These are phyloP conservation scores for Dendrobium officinale DNA, from an alignment of 106 monocot genomes.

Conservation along the genomic window DNA sequence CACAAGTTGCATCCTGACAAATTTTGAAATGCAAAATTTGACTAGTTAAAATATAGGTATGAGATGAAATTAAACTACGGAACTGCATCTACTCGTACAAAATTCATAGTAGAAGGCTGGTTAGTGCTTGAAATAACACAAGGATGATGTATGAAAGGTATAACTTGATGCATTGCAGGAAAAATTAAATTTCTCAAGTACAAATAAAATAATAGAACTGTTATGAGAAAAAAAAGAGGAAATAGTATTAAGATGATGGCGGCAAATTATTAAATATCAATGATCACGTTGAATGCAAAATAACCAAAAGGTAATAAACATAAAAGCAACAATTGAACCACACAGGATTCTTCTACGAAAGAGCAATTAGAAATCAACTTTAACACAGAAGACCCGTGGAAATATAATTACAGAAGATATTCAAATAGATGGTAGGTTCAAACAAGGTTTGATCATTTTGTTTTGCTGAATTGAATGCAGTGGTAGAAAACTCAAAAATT, in stretches of 20 bases:
- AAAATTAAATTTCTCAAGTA: neutral
- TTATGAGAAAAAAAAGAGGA: neutral
- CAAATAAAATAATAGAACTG: neutral
- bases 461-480: neutral
- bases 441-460: neutral
- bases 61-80: neutral
- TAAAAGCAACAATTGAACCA: neutral
- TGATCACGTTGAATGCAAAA: neutral
- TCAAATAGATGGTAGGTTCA: neutral
- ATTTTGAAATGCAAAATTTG: constrained; percentile 1
- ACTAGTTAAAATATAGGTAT: neutral
- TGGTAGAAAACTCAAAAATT: neutral
- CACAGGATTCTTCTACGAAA: neutral
- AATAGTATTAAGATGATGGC: neutral
- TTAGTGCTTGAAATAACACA: neutral
- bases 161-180: neutral
- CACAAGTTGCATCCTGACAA: constrained; percentile 73
- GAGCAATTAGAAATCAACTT: neutral
- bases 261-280: neutral
- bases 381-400: neutral
- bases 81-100: neutral
- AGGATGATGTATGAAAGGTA: neutral
- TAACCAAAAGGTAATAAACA: neutral
- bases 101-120: neutral
- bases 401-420: constrained; percentile 1